These are phyloP conservation scores for Rhizopus arrhizus DNA, from an alignment of 371 early-diverging fungal species.

Conservation along the genomic window DNA sequence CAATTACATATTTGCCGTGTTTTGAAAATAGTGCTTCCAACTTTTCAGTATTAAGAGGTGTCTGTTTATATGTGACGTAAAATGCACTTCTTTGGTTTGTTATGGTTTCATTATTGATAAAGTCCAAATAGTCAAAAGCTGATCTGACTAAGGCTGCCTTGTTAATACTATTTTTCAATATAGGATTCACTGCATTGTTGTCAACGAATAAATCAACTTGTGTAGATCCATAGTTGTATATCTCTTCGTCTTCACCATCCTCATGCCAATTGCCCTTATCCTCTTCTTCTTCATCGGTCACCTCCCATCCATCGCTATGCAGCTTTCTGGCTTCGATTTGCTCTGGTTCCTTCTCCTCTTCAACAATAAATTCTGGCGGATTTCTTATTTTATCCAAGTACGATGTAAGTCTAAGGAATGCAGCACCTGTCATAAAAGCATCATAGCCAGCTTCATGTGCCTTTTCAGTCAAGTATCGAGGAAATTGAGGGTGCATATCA, in stretches of 20 bases:
- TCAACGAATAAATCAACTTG: slow-evolving; percentile 27
- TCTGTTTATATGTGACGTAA: slow-evolving; percentile 8
- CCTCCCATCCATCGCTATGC: slow-evolving; percentile 40
- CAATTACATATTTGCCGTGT: slow-evolving; percentile 36
- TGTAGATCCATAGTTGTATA: slow-evolving; percentile 46
- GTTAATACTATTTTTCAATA: slow-evolving; percentile 30
- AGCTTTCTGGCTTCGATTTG: slow-evolving; percentile 18
- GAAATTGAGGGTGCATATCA: slow-evolving; percentile 45
- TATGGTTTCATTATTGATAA: slow-evolving; percentile 27
- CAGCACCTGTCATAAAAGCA: slow-evolving; percentile 80
- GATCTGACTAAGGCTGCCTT: slow-evolving; percentile 42
- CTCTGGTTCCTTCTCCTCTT: slow-evolving; percentile 19
- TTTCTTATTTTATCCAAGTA: slow-evolving; percentile 25
- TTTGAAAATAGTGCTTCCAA: slow-evolving; percentile 15
- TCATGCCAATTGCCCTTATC: slow-evolving; percentile 22
- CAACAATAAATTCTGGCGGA: slow-evolving; percentile 19
- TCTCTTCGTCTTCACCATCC: slow-evolving; percentile 33
- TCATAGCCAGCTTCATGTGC: slow-evolving; percentile 94
- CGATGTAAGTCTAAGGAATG: slow-evolving; percentile 36
- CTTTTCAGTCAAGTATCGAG: slow-evolving; percentile 45
- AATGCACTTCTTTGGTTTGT: slow-evolving; percentile 20
- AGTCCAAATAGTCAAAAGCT: slow-evolving; percentile 41
- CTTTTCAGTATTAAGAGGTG: slow-evolving; percentile 5
- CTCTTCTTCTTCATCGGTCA: slow-evolving; percentile 40
- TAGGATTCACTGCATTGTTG: slow-evolving; percentile 11